Evolutionary conservation across 1,284 basidiomycete genomes (phyloP), one percentile per base, ranked within the genome.

Genomic region (Fomitopsis pinicola): DNA sequence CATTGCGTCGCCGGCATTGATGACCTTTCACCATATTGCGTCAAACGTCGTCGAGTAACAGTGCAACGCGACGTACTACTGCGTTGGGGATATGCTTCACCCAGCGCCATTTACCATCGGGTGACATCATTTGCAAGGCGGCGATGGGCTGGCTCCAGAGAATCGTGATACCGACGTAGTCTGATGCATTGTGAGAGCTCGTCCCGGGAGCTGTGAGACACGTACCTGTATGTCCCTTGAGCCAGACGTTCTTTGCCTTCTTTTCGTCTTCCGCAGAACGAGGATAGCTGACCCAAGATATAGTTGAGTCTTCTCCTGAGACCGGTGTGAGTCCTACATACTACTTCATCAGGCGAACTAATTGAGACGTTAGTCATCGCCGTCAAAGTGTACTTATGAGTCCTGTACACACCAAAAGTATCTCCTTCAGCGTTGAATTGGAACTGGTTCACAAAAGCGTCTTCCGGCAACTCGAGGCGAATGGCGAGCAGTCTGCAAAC

Each of bases 121-220:
- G 76, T 0, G 77, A 75, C 7, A 83, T 71, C 50, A 88, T 85
- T 59, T 88, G 86, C 15, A 87, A 74, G 0, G 76, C 84, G 2
- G 80, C 74, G 1, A 87, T 78, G 0, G 85, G 85, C 61, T 87
- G 86, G 54, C 82, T 83, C 74, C 80, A 86, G 5, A 87, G 70
- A 8, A 86, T 79, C 1, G 80, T 82, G 57, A 88, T 73, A 4
- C 77, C 79, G 10, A 82, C 83, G 63, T 82, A 78, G 65, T 87
- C 85, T 86, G 42, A 9, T 2, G 33, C 0, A 36, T 17, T 10
- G 26, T 44, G 2, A 56, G 53, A 30, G 15, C 35, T 17, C 7
- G 33, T 22, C 14, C 35, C 45, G 6, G 17, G 44, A 19, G 4
- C 22, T n/a, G 36, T 5, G 26, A 40, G 7, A 33, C 19, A n/a